Base-by-base conservation (phyloP, 495 filamentous ascomycete species). In the Amniculicola lignicola region DNA sequence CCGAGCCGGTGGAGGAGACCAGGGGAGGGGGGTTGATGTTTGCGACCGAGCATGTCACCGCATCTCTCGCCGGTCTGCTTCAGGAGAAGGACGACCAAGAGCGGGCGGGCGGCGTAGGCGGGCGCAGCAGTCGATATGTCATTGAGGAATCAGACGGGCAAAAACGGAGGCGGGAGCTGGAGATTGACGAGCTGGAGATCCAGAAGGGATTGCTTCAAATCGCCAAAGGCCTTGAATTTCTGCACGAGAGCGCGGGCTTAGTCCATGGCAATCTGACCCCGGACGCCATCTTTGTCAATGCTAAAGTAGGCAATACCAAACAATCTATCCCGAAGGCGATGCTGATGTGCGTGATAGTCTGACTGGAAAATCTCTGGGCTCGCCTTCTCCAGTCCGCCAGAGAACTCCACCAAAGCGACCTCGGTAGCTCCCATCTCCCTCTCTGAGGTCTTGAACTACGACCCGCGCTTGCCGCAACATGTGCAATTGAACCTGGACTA, bases 351-450 rank as follows among this genome's bases (percentile, higher is more conserved):
- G 43, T 69, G 54, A 59, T 54, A 89, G 83, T 95, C 90, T 5
- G 93, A 98, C 70, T 98, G 93, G 93, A 98, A 98, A 67, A 88
- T 98, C 44, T 90, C 89, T 47, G 92, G 91, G 27, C 76, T 98
- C 38, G 81, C 84, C n/a, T 97, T 96, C 71, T 86, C 88, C 62
- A 86, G 87, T 16, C 85, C 88, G 7, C 79, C 85, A 22, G 82
- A 86, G 51, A 75, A 78, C 42, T 87, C 87, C 7, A 80, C 79
- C 21, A 82, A 84, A 36, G 77, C 84, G 18, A 82, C 83, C 9
- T 83, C 84, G 3, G 77, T 90, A 21, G 75, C 82, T 14, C 86
- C 88, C 9, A 82, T 96, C 58, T 86, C 82, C 40, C 79, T 95
- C 6, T 86, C 84, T 11, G 91, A 95, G 68, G 83, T 82, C n/a